These are phyloP conservation scores for Agaricus sinodeliciosus DNA, from an alignment of 768 basidiomycete genomes.

Conservation along the genomic window DNA sequence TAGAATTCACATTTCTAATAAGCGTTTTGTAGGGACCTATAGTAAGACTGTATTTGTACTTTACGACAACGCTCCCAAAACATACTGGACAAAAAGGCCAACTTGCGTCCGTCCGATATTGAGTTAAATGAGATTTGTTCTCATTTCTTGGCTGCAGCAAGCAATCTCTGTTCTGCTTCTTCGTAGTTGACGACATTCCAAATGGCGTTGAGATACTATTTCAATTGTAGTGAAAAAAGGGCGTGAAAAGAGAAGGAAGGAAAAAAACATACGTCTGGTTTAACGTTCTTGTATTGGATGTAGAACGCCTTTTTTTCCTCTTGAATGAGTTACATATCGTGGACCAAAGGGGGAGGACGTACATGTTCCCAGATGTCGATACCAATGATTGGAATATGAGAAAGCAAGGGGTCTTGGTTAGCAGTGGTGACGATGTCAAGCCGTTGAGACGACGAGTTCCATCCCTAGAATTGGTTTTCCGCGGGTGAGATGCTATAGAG, in stretches of 20 bases:
- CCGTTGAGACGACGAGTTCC: slow-evolving; percentile 55
- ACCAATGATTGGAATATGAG: slow-evolving; percentile 77
- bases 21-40: too few species aligned
- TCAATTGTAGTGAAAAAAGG: not conserved
- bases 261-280: slow-evolving; percentile 69
- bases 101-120: too few species aligned
- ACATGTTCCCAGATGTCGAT: slow-evolving; percentile 91
- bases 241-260: not conserved
- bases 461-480: slow-evolving; percentile 39
- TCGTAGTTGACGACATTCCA: slow-evolving; percentile 91
- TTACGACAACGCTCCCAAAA: too few species aligned
- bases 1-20: too few species aligned
- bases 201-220: slow-evolving; percentile 81
- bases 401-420: slow-evolving; percentile 91
- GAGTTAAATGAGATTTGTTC: not conserved
- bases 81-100: too few species aligned
- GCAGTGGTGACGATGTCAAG: slow-evolving; percentile 88
- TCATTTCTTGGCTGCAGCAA: slow-evolving; percentile 19
- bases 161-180: slow-evolving; percentile 59
- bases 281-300: slow-evolving; percentile 94
- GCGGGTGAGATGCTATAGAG: not conserved
- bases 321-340: not conserved
- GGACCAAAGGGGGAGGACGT: not conserved
- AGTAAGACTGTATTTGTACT: too few species aligned
- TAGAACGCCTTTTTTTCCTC: slow-evolving; percentile 57